phyloP scores from a whole-genome alignment of 2,329 filamentous ascomycete species.

The Verticillium isaacii region DNA sequence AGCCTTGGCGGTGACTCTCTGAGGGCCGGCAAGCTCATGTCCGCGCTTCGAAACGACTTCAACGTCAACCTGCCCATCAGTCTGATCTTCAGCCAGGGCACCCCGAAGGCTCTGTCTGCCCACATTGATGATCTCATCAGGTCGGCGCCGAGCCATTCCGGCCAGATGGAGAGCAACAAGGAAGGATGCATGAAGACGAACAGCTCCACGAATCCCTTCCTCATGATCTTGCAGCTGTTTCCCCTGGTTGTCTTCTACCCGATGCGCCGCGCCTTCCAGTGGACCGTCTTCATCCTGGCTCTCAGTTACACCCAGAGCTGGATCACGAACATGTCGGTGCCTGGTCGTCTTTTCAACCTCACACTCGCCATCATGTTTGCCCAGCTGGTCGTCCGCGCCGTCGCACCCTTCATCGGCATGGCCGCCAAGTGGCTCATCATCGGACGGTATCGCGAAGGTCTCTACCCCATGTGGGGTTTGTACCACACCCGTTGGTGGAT shows the following conservation, averaged over 20 bases:
- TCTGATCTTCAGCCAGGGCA: conserved; percentile 44
- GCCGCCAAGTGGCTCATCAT: conserved; percentile 50
- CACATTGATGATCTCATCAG: conserved; percentile 28
- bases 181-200: conserved; percentile 31
- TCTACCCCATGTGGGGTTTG: conserved; percentile 55
- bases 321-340: conserved; percentile 30
- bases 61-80: conserved; percentile 43
- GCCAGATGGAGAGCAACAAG: background rate
- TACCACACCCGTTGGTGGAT: conserved; percentile 58
- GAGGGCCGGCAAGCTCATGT: conserved; percentile 46
- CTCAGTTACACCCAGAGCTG: conserved; percentile 34
- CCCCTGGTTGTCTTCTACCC: conserved; percentile 47
- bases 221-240: conserved; percentile 45
- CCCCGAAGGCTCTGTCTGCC: conserved; percentile 32
- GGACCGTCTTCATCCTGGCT: conserved; percentile 46
- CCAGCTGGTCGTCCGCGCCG: conserved; percentile 29
- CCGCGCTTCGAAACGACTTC: conserved; percentile 44
- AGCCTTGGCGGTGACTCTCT: conserved; percentile 50
- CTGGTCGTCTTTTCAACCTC: conserved; percentile 44
- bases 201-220: conserved; percentile 43
- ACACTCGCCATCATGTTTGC: conserved; percentile 38
- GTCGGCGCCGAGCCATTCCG: background rate
- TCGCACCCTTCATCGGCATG: conserved; percentile 43
- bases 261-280: conserved; percentile 43
- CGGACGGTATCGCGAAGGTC: conserved; percentile 44